Percentiles rank a stretch among this genome's conserved stretches.
Conservation (phyloP, 352 stramenopile genomes). For the Globisporangium carolinianum region DNA sequence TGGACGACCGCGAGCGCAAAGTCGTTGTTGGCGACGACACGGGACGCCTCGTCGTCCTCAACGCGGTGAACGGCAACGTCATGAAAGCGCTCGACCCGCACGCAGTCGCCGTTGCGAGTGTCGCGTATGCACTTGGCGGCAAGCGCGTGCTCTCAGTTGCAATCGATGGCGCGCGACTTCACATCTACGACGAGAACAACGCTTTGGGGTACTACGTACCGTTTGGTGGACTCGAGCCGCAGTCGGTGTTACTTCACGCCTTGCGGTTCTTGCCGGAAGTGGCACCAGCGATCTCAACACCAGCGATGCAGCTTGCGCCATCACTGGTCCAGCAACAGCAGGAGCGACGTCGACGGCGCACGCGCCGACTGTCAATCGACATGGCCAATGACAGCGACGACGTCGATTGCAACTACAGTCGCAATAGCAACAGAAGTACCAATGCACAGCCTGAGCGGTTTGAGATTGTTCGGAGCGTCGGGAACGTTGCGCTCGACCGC, state of each 20-base stretch:
- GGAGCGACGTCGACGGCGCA: neutral
- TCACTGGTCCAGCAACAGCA: neutral
- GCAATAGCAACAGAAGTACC: neutral
- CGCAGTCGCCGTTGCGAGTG: conserved; percentile 25
- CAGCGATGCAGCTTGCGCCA: neutral
- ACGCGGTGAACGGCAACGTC: conserved; percentile 70
- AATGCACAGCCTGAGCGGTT: conserved; percentile 19
- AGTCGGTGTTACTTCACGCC: conserved; percentile 55
- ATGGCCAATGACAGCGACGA: neutral
- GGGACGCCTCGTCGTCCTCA: conserved; percentile 60
- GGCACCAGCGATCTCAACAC: neutral
- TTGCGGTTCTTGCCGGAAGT: conserved; percentile 38
- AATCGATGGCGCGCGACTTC: conserved; percentile 36
- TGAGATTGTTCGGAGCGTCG: conserved; percentile 42
- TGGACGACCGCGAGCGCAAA: conserved; percentile 81
- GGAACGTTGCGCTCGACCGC: conserved; percentile 39
- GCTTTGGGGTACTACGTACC: conserved; percentile 62
- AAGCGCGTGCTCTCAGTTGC: conserved; percentile 66
- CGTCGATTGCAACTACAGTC: neutral
- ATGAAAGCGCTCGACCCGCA: conserved; percentile 80
- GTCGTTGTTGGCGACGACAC: conserved; percentile 69
- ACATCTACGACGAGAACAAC: conserved; percentile 72
- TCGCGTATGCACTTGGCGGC: conserved; percentile 50
- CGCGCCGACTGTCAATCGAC: neutral
- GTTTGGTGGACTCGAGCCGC: conserved; percentile 36